Base-by-base conservation (phyloP, 768 basidiomycete species). In the Tulasnella sp. region DNA sequence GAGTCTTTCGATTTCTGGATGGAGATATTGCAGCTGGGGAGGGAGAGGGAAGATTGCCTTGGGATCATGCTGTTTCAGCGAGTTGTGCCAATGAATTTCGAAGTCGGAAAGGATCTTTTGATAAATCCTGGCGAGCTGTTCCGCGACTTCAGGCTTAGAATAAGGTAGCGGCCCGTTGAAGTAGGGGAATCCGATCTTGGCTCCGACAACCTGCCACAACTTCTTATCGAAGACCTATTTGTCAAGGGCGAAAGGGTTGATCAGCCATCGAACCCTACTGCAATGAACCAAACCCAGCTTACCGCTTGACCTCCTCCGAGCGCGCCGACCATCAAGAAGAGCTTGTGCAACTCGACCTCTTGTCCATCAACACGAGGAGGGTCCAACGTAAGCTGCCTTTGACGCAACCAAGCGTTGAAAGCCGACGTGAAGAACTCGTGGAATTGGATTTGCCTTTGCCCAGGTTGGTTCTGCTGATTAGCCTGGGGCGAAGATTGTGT, bases 131-230 rank as follows among this genome's bases (percentile, higher is more conserved):
- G 59, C 32, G 29, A 70, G 44, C 19, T 52, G 44, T 11, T 70
- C 47, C 3, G 69, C 69, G 17, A 70, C 69, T 26, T 70, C 41
- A 7, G 69, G 69, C 22, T 36, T 52, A 2, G 69, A 40, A 22
- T 70, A 37, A 34, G 37, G 41, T 11, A 47, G 44, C 22, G 41
- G n/a, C 3, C 69, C 69, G 17, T 62, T 62, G 34, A 52, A 70
- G 35, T 70, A 47, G 9, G 69, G 69, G 47, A 70, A 70, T 3
- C 69, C 69, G 14, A 70, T 70, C 36, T 70, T 70, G n/a, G 69
- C 69, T 32, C 69, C 69, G 17, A 70, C 47, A 29, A 70, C 32
- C 35, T 29, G 41, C 69, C 69, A 70, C 47, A 35, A 16, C 29
- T 40, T 62, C 69, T 42, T 35, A 16, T 42, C 69, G 16, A 36